Base-by-base conservation (phyloP, 2,329 filamentous ascomycete species). In the Cercospora nicotianae region DNA sequence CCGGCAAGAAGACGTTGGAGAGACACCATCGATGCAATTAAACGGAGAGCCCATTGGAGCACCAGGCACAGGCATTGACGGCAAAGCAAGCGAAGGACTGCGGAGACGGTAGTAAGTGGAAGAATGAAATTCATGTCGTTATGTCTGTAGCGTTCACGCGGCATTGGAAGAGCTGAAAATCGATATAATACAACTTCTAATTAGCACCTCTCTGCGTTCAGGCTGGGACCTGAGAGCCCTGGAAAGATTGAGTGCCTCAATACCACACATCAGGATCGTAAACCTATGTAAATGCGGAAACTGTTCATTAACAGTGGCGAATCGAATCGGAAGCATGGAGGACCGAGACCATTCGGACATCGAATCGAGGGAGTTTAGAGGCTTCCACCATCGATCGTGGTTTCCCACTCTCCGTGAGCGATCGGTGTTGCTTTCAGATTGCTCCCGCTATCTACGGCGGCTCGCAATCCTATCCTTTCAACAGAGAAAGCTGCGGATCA, bases 1-100 rank as follows among this genome's bases (percentile, higher is more conserved):
- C 28, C 83, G 84, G 66, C 63, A 65, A 18, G 53, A 65, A 45
- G 77, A 80, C 60, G 78, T 72, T 74, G 75, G 68, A 67, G 77
- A 74, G 8, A 28, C 53, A 8, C 20, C 28, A 26, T 53, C 48
- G 51, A 10, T 73, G 8, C 63, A 65, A 36, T 23, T 73, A 6
- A 73, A 73, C 20, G 70, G 72, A 3, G 66, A 71, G 60, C 67
- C 69, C 9, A 65, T 70, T n/a, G 67, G 72, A 57, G 68, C 71
- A 8, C 63, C 69, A 10, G 67, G 61, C n/a, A 67, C 67, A 5
- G 69, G 67, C 6, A 48, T 67, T 30, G 64, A 70, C 36, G 45
- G 63, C 28, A 70, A 60, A 39, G 63, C 53, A 18, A 58, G 28
- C 13, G 28, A 65, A 26, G 66, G 63, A 10, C 30, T 70, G 51